Conservation (phyloP, 2,329 filamentous ascomycete species). For the Aspergillus neotritici region DNA sequence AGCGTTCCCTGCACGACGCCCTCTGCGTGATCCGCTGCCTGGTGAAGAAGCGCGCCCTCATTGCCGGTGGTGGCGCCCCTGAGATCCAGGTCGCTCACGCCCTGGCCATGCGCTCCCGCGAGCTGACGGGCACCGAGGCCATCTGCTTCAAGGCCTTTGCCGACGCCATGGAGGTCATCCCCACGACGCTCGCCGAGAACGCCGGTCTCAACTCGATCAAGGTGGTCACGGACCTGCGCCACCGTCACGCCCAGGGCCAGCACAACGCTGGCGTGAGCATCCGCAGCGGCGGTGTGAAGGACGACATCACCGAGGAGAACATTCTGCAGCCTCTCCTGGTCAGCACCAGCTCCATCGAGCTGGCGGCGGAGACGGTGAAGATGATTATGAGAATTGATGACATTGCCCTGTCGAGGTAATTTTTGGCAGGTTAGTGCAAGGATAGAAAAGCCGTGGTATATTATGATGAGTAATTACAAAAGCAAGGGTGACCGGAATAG, state of each 20-base stretch:
- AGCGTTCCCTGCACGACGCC: conserved; percentile 92
- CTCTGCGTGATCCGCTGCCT: conserved; percentile 95
- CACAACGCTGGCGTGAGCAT: conserved; percentile 96
- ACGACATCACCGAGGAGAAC: conserved; percentile 94
- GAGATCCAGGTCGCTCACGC: conserved; percentile 94
- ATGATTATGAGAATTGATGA: conserved; percentile 73
- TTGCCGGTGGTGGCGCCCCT: conserved; percentile 90
- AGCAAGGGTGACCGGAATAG: too few relatives aligned
- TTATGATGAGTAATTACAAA: conserved; percentile 20
- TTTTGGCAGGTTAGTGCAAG: conserved; percentile 4
- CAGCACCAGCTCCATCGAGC: conserved; percentile 93
- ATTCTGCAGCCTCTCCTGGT: conserved; percentile 93
- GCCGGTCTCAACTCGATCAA: conserved; percentile 97
- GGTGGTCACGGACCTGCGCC: conserved; percentile 91
- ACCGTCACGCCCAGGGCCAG: conserved; percentile 91
- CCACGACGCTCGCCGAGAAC: conserved; percentile 94
- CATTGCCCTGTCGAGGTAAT: conserved; percentile 51
- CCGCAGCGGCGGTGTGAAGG: conserved; percentile 93
- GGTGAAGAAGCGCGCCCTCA: conserved; percentile 99
- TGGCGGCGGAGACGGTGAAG: conserved; percentile 98
- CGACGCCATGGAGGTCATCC: conserved; percentile 93
- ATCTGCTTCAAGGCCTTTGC: conserved; percentile 99
- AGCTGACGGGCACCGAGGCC: conserved; percentile 82
- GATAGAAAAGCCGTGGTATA: conserved; percentile 16
- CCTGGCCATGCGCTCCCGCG: conserved; percentile 73